Percentiles rank a stretch among this genome's conserved stretches.
phyloP scores from a whole-genome alignment of 2,329 filamentous ascomycete species.

The Paradendryphiella salina region DNA sequence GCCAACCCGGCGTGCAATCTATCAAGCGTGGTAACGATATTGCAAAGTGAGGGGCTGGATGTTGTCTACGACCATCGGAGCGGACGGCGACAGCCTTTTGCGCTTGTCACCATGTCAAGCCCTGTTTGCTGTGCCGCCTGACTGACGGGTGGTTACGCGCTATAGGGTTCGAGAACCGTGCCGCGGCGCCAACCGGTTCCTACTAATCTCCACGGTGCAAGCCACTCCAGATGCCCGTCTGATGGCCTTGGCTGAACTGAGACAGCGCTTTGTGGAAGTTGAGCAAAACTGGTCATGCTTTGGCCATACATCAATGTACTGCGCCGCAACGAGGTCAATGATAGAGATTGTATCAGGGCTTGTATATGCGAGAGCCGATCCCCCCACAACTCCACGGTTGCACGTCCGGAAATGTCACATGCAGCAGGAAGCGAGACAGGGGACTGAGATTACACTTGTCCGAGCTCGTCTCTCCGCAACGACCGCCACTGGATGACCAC shows the following conservation, averaged over 20 bases:
- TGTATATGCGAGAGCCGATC: constrained; percentile 26
- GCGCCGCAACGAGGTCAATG: neutral
- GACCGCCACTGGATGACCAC: constrained; percentile 2
- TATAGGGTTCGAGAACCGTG: constrained; percentile 15
- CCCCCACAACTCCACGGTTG: constrained; percentile 28
- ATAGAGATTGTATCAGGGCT: neutral
- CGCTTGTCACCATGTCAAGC: constrained; percentile 4
- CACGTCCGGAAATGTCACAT: constrained; percentile 23
- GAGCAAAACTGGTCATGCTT: neutral
- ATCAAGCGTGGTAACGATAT: constrained; percentile 26
- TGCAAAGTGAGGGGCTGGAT: constrained; percentile 25
- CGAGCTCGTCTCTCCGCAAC: constrained; percentile 5
- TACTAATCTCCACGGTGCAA: constrained; percentile 3
- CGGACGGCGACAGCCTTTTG: neutral
- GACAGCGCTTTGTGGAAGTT: neutral
- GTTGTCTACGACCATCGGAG: constrained; percentile 15
- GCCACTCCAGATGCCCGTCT: neutral
- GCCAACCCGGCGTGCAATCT: constrained; percentile 18
- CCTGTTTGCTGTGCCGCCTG: constrained; percentile 6
- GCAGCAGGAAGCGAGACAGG: constrained; percentile 24
- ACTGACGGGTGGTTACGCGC: neutral
- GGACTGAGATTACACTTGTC: constrained; percentile 7
- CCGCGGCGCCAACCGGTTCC: constrained; percentile 8
- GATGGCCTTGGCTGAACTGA: constrained; percentile 1
- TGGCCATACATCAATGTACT: neutral